Base-by-base conservation (phyloP, 2,329 filamentous ascomycete species). In the Setomelanomma holmii region DNA sequence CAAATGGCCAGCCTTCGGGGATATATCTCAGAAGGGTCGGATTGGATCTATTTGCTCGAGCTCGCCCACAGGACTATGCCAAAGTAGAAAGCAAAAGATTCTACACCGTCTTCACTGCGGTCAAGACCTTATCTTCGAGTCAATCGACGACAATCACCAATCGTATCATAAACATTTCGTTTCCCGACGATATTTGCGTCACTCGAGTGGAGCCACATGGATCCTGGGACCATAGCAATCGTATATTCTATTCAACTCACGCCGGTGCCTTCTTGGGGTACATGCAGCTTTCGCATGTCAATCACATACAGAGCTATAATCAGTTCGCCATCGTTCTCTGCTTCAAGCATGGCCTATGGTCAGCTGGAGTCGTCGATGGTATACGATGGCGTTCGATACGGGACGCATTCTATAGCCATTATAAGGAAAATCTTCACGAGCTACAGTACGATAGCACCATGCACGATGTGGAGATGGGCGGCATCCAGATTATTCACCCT, bases 281-380 rank as follows among this genome's bases (percentile, higher is more conserved):
- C 33, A 39, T 55, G 45, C 35, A 1, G 24, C 11, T 45, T 45
- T 5, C 17, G 24, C 11, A 22, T 21, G 20, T 10, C 12, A 5
- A 23, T 41, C 30, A 33, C 39, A 8, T 21, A n/a, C n/a, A n/a
- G n/a, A n/a, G n/a, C n/a, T n/a, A n/a, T n/a, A n/a, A n/a, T 19
- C 12, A 6, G 4, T 49, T 53, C 12, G 45, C 50, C 12, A 35
- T 53, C 8, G 40, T 53, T 2, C 33, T 53, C 6, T 53, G 47
- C 17, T 53, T 53, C 40, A 40, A 38, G n/a, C 34, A 40, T n/a
- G 30, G 38, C 12, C 44, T 44, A 24, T 53, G 50, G 50, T 48
- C 39, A 1, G 44, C 39, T 23, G 45, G 30, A 10, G 38, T 44
- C 19, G 45, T 49, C 14, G 22, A 40, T 2, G 43, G 43, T 8